Evolutionary conservation across 768 basidiomycete species (phyloP), one percentile per base, ranked within the genome.

Genomic region (Pisolithus orientalis): DNA sequence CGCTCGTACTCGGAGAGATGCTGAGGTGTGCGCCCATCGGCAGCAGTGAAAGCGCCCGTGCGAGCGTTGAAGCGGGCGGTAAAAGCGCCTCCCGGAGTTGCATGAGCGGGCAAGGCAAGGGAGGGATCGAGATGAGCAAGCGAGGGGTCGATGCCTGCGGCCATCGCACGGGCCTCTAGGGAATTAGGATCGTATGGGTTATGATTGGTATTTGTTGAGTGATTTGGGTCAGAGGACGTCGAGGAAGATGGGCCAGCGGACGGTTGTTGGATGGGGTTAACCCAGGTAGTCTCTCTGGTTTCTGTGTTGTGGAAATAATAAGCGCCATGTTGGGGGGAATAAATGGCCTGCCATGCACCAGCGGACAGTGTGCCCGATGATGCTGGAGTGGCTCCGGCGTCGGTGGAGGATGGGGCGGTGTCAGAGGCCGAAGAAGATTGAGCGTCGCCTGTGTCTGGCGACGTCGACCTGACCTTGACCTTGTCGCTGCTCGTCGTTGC

Each of bases 221-320:
- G 52, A 44, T 63, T 61, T 6, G 62, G 57, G 21, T 65, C 64
- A 14, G 57, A 17, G n/a, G 32, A 53, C 34, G 55, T 55, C 31
- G 64, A 58, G 27, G 56, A 58, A 46, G 57, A 64, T 28, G 59
- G 57, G 47, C 59, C 53, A 29, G 55, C 29, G 51, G 65, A 52
- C 17, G 66, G 53, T 16, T 69, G 69, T 42, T 79, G 72, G 39
- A 93, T 73, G 9, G 90, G 90, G 61, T 92, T 92, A 28, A 72
- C 71, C 90, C 90, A 92, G 2, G 90, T 92, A 16, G 90, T 92
- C 70, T 91, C 82, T 49, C 84, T 75, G 0, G 90, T 90, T 54
- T 70, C 66, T 9, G 80, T 52, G 68, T 91, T 93, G 76, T 77
- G 87, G 73, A 91, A 93, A 67, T 93, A 93, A 70, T 93, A 93